These are phyloP conservation scores for Erythrobasidium yunnanense DNA, from an alignment of 768 basidiomycete genomes.

Conservation along the genomic window DNA sequence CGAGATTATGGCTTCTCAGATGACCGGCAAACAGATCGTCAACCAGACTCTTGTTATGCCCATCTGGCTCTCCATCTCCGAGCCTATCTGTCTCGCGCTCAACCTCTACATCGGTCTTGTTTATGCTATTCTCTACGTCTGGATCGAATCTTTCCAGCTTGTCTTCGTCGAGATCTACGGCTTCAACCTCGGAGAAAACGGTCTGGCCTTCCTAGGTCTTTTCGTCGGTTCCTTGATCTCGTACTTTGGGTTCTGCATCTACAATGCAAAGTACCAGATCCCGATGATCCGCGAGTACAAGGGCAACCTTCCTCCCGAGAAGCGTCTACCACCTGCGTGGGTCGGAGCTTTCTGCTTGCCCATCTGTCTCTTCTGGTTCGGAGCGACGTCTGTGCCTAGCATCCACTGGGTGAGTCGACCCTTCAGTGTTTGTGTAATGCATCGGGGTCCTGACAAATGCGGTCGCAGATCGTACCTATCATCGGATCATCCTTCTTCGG, in stretches of 20 bases:
- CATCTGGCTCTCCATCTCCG: constrained; percentile 16
- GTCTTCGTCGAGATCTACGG: constrained; percentile 28
- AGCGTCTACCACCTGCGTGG: constrained; percentile 8
- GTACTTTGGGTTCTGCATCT: constrained; percentile 23
- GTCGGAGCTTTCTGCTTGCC: background rate
- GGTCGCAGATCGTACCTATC: constrained; percentile 18
- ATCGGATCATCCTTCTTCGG: constrained; percentile 26
- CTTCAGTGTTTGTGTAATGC: background rate
- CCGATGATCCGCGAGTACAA: constrained; percentile 1
- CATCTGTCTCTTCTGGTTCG: constrained; percentile 21
- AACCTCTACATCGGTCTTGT: constrained; percentile 27
- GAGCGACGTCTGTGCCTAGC: constrained; percentile 16
- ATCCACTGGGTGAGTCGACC: constrained; percentile 1
- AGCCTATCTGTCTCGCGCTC: constrained; percentile 21
- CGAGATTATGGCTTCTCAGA: constrained; percentile 24
- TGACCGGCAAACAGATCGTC: constrained; percentile 24
- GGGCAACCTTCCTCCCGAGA: constrained; percentile 6
- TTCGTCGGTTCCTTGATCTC: constrained; percentile 19
- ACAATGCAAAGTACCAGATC: constrained; percentile 16
- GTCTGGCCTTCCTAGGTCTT: constrained; percentile 21
- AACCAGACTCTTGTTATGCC: constrained; percentile 17
- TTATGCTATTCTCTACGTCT: constrained; percentile 27
- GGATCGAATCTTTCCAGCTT: constrained; percentile 26
- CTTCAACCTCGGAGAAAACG: constrained; percentile 30
- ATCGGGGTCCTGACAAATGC: background rate